Evolutionary conservation across 225 moss, liverwort and hornwort species (phyloP).

Genomic region (Polytrichum commune): DNA sequence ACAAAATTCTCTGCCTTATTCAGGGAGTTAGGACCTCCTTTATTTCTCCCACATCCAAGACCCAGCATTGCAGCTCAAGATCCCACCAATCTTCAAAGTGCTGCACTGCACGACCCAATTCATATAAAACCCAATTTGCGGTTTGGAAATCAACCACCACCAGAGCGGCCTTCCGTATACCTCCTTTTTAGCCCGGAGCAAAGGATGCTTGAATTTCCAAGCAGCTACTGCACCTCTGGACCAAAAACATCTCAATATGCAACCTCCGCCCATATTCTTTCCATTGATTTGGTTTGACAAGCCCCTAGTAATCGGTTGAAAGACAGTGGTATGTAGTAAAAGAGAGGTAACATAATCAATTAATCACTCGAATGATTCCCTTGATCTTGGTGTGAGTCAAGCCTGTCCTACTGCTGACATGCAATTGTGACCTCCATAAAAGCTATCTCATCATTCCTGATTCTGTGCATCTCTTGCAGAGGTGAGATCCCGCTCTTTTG

Average conservation of each 20-base stretch:
- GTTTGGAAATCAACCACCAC: conserved; percentile 19
- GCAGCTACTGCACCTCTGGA: conserved; percentile 10
- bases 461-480: too few relatives aligned
- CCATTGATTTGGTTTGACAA: not conserved
- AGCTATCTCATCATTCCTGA: too few relatives aligned
- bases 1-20: conserved; percentile 34
- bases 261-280: conserved; percentile 12
- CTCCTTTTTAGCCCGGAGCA: conserved; percentile 19
- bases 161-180: conserved; percentile 24
- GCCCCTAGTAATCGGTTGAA: not conserved
- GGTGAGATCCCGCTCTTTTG: too few relatives aligned
- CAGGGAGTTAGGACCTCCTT: conserved; percentile 22
- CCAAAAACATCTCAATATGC: conserved; percentile 29
- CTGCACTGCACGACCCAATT: too few relatives aligned
- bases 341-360: too few relatives aligned
- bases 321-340: too few relatives aligned
- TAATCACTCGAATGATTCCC: conserved; percentile 2
- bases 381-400: not conserved
- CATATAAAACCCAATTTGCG: not conserved
- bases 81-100: not conserved
- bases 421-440: too few relatives aligned
- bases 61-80: conserved; percentile 64
- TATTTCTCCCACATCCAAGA: conserved; percentile 33
- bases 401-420: too few relatives aligned
- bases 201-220: conserved; percentile 14